Percentiles rank a stretch among this genome's conserved stretches.
phyloP scores from a whole-genome alignment of 1,284 basidiomycete species.

The Irpex lacteus region DNA sequence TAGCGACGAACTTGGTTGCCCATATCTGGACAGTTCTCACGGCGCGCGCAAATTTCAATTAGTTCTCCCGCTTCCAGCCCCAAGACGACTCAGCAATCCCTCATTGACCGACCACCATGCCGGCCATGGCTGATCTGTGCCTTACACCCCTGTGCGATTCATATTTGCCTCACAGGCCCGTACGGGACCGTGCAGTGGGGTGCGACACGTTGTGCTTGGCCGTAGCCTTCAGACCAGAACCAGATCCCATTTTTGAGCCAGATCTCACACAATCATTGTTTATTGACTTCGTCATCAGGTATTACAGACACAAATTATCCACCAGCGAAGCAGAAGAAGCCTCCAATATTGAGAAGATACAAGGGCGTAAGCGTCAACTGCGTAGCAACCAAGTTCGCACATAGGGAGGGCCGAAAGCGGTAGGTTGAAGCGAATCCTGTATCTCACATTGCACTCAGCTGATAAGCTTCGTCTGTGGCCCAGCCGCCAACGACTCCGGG shows the following conservation, averaged over 20 bases:
- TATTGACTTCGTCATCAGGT: background rate
- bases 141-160: background rate
- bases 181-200: background rate
- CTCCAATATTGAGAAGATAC: background rate
- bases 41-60: background rate
- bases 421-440: background rate
- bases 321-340: background rate
- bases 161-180: background rate
- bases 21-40: background rate
- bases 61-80: background rate
- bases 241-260: background rate
- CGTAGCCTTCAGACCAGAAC: background rate
- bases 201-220: background rate
- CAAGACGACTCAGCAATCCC: background rate
- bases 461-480: background rate
- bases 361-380: background rate
- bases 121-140: background rate
- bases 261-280: background rate
- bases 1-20: background rate
- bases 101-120: background rate
- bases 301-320: no score
- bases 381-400: conserved; percentile 1
- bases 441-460: background rate
- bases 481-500: background rate
- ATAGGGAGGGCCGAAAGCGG: background rate